Evolutionary conservation across 2,329 filamentous ascomycete species (phyloP).

Genomic region (Cladosporium austrohemisphaericum): DNA sequence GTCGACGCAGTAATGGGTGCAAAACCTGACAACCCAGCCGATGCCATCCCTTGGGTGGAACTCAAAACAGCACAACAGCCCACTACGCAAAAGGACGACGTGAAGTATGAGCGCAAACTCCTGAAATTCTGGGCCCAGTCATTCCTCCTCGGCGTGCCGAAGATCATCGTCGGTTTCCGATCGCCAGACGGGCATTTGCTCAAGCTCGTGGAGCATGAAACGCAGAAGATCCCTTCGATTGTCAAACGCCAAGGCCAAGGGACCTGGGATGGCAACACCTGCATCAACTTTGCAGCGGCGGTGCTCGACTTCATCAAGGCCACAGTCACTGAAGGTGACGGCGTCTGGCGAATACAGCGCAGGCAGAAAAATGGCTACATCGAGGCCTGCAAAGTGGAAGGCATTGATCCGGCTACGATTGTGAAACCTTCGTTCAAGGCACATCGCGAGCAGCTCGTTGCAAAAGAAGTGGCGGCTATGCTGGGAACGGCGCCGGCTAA

Average conservation of each 20-base stretch:
- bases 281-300: conserved; percentile 80
- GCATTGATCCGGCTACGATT: conserved; percentile 71
- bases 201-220: conserved; percentile 73
- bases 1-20: conserved; percentile 90
- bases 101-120: conserved; percentile 63
- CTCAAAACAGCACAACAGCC: conserved; percentile 69
- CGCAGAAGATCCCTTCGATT: conserved; percentile 70
- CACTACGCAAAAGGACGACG: conserved; percentile 61
- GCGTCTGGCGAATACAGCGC: conserved; percentile 77
- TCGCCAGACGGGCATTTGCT: conserved; percentile 67
- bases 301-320: conserved; percentile 58
- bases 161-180: conserved; percentile 86
- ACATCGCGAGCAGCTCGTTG: conserved; percentile 51
- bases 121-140: conserved; percentile 91
- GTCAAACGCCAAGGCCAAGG: conserved; percentile 61
- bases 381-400: conserved; percentile 69
- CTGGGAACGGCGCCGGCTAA: no score
- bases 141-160: conserved; percentile 62
- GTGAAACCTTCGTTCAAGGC: conserved; percentile 72
- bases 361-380: conserved; percentile 59
- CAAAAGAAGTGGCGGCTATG: conserved; percentile 15
- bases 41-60: conserved; percentile 87
- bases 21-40: conserved; percentile 63
- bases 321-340: conserved; percentile 53
- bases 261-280: conserved; percentile 87